A percentile compares a stretch with the other conserved stretches of the same genome.
Evolutionary conservation across 192 early-diverging fungal genomes (phyloP).

Genomic region (Podochytrium sp.): DNA sequence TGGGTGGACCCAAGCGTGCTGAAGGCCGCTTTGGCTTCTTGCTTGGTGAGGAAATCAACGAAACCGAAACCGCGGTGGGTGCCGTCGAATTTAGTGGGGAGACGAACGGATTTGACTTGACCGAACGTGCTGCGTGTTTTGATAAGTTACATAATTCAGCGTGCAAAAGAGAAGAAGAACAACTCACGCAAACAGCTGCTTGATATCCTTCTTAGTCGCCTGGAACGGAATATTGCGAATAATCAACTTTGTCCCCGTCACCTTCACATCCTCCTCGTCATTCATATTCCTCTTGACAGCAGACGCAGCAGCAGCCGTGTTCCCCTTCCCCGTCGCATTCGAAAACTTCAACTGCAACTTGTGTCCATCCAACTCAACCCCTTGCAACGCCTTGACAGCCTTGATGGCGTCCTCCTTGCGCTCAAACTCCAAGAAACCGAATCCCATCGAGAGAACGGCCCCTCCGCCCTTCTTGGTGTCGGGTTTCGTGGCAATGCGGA

Average conservation of each 20-base stretch:
- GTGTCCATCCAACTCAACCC: conserved; percentile 84
- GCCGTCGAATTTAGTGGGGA: conserved; percentile 93
- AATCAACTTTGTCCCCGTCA: conserved; percentile 82
- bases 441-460: conserved; percentile 88
- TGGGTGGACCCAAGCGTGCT: conserved; percentile 88
- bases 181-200: conserved; percentile 80
- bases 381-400: conserved; percentile 88
- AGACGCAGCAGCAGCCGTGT: neutral
- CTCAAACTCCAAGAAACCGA: conserved; percentile 95
- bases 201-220: conserved; percentile 93
- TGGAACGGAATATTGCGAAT: conserved; percentile 97
- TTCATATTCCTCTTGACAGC: conserved; percentile 22
- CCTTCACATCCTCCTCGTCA: conserved; percentile 58
- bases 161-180: neutral
- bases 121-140: conserved; percentile 83
- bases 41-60: conserved; percentile 94
- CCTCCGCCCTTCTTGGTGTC: conserved; percentile 80
- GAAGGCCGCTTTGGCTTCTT: conserved; percentile 91
- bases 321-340: conserved; percentile 54
- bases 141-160: neutral
- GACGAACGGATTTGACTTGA: conserved; percentile 90
- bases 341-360: conserved; percentile 91
- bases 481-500: conserved; percentile 81
- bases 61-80: conserved; percentile 97
- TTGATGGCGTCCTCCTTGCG: conserved; percentile 78